These are phyloP conservation scores for Diaporthe capsici DNA, from an alignment of 2,329 filamentous ascomycete genomes.

Conservation along the genomic window DNA sequence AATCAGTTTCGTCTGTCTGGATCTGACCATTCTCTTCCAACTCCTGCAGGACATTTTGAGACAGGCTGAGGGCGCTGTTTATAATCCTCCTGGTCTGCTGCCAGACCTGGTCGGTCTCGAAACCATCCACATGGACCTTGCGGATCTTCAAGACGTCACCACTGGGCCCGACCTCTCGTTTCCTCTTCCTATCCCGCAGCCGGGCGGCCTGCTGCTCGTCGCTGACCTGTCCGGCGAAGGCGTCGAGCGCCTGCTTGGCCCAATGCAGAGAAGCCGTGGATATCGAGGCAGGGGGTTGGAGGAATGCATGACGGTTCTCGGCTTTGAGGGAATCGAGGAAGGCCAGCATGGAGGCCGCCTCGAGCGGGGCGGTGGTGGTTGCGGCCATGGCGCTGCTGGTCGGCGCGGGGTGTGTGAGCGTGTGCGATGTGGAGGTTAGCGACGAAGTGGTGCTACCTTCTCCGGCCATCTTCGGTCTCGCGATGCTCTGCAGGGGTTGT, in stretches of 20 bases:
- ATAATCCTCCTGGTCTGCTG: constrained; percentile 92
- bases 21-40: constrained; percentile 58
- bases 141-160: constrained; percentile 78
- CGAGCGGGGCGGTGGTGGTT: constrained; percentile 48
- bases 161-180: constrained; percentile 68
- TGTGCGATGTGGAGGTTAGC: constrained; percentile 75
- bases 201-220: constrained; percentile 76
- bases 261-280: constrained; percentile 79
- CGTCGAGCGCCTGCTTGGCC: constrained; percentile 85
- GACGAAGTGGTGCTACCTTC: constrained; percentile 69
- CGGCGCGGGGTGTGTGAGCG: constrained; percentile 66
- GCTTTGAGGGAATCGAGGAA: constrained; percentile 71
- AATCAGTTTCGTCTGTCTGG: neutral
- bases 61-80: constrained; percentile 65
- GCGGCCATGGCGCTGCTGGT: constrained; percentile 58
- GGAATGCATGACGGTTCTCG: constrained; percentile 77
- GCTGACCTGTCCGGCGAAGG: constrained; percentile 80
- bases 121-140: constrained; percentile 88
- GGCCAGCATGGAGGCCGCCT: constrained; percentile 58
- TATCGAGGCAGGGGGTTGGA: constrained; percentile 79
- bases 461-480: constrained; percentile 47
- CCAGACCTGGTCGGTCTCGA: constrained; percentile 91
- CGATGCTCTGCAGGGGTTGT: neutral
- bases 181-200: constrained; percentile 82
- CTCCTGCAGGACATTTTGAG: constrained; percentile 61